These are phyloP conservation scores for Lasiodiplodia gonubiensis DNA, from an alignment of 2,329 filamentous ascomycete genomes.

Conservation along the genomic window DNA sequence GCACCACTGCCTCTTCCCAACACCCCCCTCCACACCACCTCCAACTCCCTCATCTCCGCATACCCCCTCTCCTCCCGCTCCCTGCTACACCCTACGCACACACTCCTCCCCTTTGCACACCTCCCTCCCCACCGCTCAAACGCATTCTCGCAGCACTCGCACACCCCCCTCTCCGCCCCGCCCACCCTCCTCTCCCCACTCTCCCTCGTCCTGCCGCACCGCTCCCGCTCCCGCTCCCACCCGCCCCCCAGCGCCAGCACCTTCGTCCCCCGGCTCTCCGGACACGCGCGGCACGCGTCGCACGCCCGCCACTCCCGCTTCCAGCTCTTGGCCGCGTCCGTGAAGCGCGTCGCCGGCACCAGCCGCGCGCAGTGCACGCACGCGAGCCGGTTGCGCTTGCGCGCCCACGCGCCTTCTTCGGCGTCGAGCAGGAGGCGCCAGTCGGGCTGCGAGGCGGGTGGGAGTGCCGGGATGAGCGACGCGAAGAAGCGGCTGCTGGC, in stretches of 20 bases:
- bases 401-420: neutral
- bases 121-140: neutral
- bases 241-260: neutral
- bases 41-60: neutral
- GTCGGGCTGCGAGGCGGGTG: too few relatives aligned
- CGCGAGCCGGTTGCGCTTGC: neutral
- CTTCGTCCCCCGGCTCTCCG: neutral
- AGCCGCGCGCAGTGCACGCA: constrained; percentile 8
- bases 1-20: too few relatives aligned
- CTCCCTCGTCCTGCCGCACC: neutral
- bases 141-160: neutral
- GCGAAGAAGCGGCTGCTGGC: constrained; percentile 10
- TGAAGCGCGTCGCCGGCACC: constrained; percentile 4
- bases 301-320: neutral
- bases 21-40: neutral
- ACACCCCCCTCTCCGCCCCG: neutral
- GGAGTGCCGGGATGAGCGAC: neutral
- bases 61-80: neutral
- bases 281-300: too few relatives aligned
- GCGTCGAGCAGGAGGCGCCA: neutral
- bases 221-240: neutral
- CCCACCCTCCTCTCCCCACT: neutral
- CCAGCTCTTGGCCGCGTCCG: neutral
- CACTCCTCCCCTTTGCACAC: neutral
- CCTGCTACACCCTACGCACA: neutral